Evolutionary conservation across 2,329 filamentous ascomycete species (phyloP).

Genomic region (Zasmidium citrigriseum): DNA sequence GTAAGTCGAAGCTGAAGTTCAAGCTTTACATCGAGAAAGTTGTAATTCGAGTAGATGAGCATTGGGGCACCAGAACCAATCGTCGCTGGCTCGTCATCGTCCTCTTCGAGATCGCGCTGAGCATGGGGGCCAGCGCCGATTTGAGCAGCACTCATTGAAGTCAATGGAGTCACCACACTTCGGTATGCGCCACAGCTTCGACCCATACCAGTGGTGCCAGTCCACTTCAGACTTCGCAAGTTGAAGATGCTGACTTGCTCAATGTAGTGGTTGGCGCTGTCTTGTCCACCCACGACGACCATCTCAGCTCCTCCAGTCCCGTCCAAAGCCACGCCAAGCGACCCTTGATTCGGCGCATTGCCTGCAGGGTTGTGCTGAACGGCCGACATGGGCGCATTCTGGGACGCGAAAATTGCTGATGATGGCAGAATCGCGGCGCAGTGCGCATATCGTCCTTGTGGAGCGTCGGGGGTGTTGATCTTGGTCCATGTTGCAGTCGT

Average conservation of each 20-base stretch:
- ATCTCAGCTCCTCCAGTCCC: slow-evolving; percentile 92
- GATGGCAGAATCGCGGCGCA: slow-evolving; percentile 92
- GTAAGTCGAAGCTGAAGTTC: slow-evolving; percentile 86
- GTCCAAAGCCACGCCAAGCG: slow-evolving; percentile 85
- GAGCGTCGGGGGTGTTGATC: slow-evolving; percentile 70
- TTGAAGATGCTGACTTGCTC: slow-evolving; percentile 99
- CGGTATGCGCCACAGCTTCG: slow-evolving; percentile 95
- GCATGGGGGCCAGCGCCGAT: slow-evolving; percentile 61
- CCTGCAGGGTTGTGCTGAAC: slow-evolving; percentile 86
- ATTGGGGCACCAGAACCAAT: slow-evolving; percentile 61
- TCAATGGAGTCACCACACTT: slow-evolving; percentile 86
- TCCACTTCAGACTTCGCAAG: slow-evolving; percentile 92
- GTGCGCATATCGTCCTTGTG: slow-evolving; percentile 93
- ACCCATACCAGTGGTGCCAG: slow-evolving; percentile 79
- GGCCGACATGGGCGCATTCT: slow-evolving; percentile 79
- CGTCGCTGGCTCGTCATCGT: slow-evolving; percentile 35
- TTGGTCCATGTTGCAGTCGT: slow-evolving; percentile 80
- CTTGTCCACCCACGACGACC: slow-evolving; percentile 94
- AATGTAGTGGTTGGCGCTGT: slow-evolving; percentile 97
- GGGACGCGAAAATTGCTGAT: slow-evolving; percentile 80
- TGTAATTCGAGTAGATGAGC: slow-evolving; percentile 99
- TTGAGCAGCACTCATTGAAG: slow-evolving; percentile 63
- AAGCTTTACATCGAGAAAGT: slow-evolving; percentile 94
- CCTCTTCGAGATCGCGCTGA: slow-evolving; percentile 43
- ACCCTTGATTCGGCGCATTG: slow-evolving; percentile 81